These are phyloP conservation scores for Papilionanthe hybrid DNA, from an alignment of 116 monocot species.

Conservation along the genomic window DNA sequence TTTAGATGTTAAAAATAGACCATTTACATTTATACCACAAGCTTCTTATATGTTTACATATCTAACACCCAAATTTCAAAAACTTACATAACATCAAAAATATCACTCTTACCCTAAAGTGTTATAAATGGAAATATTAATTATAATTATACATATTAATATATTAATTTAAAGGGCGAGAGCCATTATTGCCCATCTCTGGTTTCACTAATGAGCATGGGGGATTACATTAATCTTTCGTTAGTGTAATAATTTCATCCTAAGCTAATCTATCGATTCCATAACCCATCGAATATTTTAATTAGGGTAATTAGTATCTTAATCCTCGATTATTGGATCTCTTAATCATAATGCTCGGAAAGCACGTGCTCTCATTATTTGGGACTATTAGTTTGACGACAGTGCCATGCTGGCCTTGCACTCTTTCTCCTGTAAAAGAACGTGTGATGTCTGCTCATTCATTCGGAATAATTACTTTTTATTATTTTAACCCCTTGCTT, in stretches of 20 bases:
- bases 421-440: not conserved
- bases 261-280: not conserved
- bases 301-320: not conserved
- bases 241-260: not conserved
- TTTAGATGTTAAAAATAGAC: too few species aligned
- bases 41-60: too few species aligned
- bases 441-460: not conserved
- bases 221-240: not conserved
- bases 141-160: too few species aligned
- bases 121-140: too few species aligned
- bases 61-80: too few species aligned
- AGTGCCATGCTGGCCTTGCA: not conserved
- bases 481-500: not conserved
- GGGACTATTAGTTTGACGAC: not conserved
- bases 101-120: too few species aligned
- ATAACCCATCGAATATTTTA: not conserved
- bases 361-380: constrained; percentile 1
- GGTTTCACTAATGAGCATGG: not conserved
- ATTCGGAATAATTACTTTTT: not conserved
- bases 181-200: too few species aligned
- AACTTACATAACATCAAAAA: too few species aligned
- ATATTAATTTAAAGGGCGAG: too few species aligned
- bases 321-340: constrained; percentile 2
- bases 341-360: not conserved
- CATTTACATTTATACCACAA: too few species aligned